A percentile compares a stretch with the other conserved stretches of the same genome.
phyloP scores from a whole-genome alignment of 495 filamentous ascomycete species.

The Rostrohypoxylon terebratum region DNA sequence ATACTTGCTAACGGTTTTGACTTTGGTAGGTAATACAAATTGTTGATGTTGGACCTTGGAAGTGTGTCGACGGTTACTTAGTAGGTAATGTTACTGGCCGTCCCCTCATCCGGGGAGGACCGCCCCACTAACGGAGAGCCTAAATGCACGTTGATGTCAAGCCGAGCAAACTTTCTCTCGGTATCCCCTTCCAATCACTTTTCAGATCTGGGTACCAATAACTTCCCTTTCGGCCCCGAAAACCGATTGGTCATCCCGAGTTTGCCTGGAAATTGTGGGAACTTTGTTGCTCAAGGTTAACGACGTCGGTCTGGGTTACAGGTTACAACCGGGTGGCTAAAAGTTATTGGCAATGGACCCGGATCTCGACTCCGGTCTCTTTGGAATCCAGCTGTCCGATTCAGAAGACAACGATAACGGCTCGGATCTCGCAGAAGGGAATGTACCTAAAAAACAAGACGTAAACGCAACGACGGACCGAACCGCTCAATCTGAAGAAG shows the following conservation, averaged over 20 bases:
- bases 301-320: not conserved
- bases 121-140: slow-evolving; percentile 28
- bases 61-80: not conserved
- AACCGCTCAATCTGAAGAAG: slow-evolving; percentile 58
- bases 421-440: slow-evolving; percentile 26
- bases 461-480: slow-evolving; percentile 47
- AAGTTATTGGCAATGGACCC: slow-evolving; percentile 32
- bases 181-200: slow-evolving; percentile 9
- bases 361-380: slow-evolving; percentile 49
- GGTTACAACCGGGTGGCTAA: not conserved
- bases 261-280: not conserved
- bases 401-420: slow-evolving; percentile 45
- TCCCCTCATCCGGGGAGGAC: slow-evolving; percentile 34
- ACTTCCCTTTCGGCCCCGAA: slow-evolving; percentile 13
- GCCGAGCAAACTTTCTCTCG: slow-evolving; percentile 24
- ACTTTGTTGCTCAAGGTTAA: not conserved
- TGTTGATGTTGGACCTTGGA: not conserved
- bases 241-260: not conserved
- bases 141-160: slow-evolving; percentile 43
- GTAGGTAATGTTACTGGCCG: slow-evolving; percentile 15
- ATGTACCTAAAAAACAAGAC: slow-evolving; percentile 16
- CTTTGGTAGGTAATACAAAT: not conserved
- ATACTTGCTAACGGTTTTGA: not conserved
- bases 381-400: slow-evolving; percentile 56
- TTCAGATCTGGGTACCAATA: not conserved